A percentile compares a stretch with the other conserved stretches of the same genome.
phyloP scores from a whole-genome alignment of 495 filamentous ascomycete genomes.

The Cryomyces minteri region DNA sequence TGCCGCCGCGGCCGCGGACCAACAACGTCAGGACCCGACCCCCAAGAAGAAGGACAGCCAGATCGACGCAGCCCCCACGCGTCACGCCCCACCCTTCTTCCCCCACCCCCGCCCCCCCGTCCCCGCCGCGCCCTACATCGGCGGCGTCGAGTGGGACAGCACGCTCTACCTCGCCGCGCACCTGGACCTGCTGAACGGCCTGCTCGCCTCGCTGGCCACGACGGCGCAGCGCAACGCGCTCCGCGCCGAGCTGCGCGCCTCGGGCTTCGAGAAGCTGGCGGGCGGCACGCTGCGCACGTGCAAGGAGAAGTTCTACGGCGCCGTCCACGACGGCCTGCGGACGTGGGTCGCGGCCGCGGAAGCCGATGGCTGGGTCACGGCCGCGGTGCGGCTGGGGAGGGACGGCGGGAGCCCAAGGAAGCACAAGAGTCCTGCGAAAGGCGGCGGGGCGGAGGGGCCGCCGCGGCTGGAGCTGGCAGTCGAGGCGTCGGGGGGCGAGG shows the following conservation, averaged over 20 bases:
- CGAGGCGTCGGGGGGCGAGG: slow-evolving; percentile 9
- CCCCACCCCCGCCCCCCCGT: slow-evolving; percentile 77
- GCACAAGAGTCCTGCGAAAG: slow-evolving; percentile 31
- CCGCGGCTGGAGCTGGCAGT: slow-evolving; percentile 36
- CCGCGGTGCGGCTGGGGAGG: slow-evolving; percentile 51
- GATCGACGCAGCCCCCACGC: slow-evolving; percentile 29
- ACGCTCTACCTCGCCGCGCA: slow-evolving; percentile 90
- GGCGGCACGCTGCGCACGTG: slow-evolving; percentile 70
- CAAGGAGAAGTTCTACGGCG: slow-evolving; percentile 92
- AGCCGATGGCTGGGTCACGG: slow-evolving; percentile 75
- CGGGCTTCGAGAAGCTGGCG: slow-evolving; percentile 83
- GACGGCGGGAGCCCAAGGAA: slow-evolving; percentile 24
- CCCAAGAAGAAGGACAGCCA: slow-evolving; percentile 13
- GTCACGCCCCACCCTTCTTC: slow-evolving; percentile 41
- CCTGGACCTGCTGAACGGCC: slow-evolving; percentile 79
- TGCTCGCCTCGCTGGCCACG: slow-evolving; percentile 69
- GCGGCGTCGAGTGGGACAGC: slow-evolving; percentile 97
- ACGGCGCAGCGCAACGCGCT: slow-evolving; percentile 56
- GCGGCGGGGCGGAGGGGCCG: slow-evolving; percentile 19
- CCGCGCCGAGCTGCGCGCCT: slow-evolving; percentile 56
- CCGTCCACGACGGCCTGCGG: slow-evolving; percentile 71
- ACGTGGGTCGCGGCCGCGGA: slow-evolving; percentile 78
- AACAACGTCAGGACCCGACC: slow-evolving; percentile 6
- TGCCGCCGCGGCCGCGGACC: background rate
- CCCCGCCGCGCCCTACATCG: slow-evolving; percentile 89